Percentiles rank a stretch among this genome's conserved stretches.
Conservation (phyloP, 768 basidiomycete genomes). For the Clathrus columnatus region DNA sequence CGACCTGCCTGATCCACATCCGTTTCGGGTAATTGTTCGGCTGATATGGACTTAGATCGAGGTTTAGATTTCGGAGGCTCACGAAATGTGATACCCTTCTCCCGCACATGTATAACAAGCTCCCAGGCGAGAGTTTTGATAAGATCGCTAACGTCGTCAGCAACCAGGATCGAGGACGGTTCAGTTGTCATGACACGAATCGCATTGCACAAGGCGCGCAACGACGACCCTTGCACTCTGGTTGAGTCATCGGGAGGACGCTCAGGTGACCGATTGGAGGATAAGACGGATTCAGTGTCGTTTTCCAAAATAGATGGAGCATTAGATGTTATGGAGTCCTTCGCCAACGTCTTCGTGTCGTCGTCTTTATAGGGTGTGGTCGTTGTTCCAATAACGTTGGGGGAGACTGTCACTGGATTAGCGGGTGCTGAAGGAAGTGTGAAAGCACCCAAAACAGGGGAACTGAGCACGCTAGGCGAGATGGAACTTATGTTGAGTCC, state of each 20-base stretch:
- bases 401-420: constrained; percentile 4
- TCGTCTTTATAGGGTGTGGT: constrained; percentile 7
- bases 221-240: constrained; percentile 46
- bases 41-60: constrained; percentile 20
- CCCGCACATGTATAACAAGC: constrained; percentile 60
- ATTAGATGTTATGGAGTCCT: constrained; percentile 2
- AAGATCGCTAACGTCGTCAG: constrained; percentile 51
- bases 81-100: constrained; percentile 43
- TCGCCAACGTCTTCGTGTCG: constrained; percentile 1
- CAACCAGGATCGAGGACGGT: constrained; percentile 62
- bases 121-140: constrained; percentile 56
- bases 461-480: not conserved
- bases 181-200: constrained; percentile 84
- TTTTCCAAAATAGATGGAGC: not conserved
- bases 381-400: constrained; percentile 8
- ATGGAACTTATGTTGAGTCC: not conserved
- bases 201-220: constrained; percentile 73
- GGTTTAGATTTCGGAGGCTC: constrained; percentile 37
- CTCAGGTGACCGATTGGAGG: constrained; percentile 3
- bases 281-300: not conserved
- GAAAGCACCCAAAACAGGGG: not conserved
- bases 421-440: constrained; percentile 3
- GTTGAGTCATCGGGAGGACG: not conserved
- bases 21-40: not conserved
- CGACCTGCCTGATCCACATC: not conserved